Conservation (phyloP, 2,329 filamentous ascomycete species). For the Aspergillus piperis region DNA sequence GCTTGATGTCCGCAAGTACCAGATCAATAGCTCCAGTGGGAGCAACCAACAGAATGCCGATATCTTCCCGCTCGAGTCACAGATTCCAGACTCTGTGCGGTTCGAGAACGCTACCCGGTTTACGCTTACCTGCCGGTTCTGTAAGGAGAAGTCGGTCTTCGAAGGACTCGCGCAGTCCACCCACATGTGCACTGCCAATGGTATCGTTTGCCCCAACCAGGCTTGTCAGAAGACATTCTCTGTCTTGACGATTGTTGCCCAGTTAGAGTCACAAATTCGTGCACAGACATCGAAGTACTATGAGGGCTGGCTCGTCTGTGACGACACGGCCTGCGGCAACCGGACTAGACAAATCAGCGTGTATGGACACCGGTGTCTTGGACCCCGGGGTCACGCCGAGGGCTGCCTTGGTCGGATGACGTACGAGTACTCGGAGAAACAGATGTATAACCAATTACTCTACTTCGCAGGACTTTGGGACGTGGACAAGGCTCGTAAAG, state of each 20-base stretch:
- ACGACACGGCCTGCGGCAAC: slow-evolving; percentile 82
- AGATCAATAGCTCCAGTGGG: slow-evolving; percentile 62
- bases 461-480: slow-evolving; percentile 87
- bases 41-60: slow-evolving; percentile 61
- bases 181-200: slow-evolving; percentile 68
- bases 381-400: slow-evolving; percentile 77
- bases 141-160: slow-evolving; percentile 71
- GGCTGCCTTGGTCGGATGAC: slow-evolving; percentile 86
- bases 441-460: slow-evolving; percentile 90
- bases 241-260: slow-evolving; percentile 75
- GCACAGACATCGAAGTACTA: slow-evolving; percentile 81
- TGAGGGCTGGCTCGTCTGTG: slow-evolving; percentile 86
- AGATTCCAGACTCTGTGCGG: slow-evolving; percentile 86
- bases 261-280: slow-evolving; percentile 83
- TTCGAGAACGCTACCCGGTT: slow-evolving; percentile 81
- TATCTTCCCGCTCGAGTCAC: slow-evolving; percentile 89
- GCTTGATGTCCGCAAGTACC: slow-evolving; percentile 85
- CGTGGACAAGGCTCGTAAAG: slow-evolving; percentile 72
- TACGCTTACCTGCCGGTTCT: slow-evolving; percentile 75
- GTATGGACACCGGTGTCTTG: slow-evolving; percentile 85
- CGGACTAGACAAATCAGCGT: slow-evolving; percentile 91
- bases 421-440: slow-evolving; percentile 85
- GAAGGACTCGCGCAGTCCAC: slow-evolving; percentile 68
- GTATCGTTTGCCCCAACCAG: slow-evolving; percentile 67
- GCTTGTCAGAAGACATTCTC: slow-evolving; percentile 67